phyloP scores from a whole-genome alignment of 208 protist genomes.

The Leishmania arabica region DNA sequence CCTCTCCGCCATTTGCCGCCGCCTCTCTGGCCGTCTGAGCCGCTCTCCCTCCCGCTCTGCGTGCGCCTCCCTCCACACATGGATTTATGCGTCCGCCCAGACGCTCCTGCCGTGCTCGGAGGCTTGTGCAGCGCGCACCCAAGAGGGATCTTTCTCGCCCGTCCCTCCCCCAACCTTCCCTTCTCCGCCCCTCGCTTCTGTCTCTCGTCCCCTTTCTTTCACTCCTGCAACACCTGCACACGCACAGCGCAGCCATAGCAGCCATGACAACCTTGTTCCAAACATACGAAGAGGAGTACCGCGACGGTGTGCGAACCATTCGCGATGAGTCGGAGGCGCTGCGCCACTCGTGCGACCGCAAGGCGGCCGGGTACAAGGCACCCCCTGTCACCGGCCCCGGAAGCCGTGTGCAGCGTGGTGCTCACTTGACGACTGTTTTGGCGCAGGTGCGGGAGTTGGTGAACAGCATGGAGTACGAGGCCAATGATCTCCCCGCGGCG shows the following conservation, averaged over 20 bases:
- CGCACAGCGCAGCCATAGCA: background rate
- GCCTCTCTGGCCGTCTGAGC: background rate
- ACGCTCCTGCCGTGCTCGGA: background rate
- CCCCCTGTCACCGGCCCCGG: constrained; percentile 55
- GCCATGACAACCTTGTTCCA: constrained; percentile 66
- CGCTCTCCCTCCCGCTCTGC: background rate
- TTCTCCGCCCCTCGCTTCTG: background rate
- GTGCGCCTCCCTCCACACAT: background rate
- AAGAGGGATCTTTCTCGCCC: background rate
- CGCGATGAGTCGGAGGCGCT: constrained; percentile 49
- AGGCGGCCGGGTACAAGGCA: constrained; percentile 39
- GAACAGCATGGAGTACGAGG: constrained; percentile 81
- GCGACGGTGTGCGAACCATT: constrained; percentile 46
- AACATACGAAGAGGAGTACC: constrained; percentile 78
- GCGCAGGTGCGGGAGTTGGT: constrained; percentile 56
- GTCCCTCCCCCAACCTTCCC: background rate
- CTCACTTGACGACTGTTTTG: constrained; percentile 35
- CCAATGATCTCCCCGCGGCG: constrained; percentile 51
- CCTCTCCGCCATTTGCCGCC: background rate
- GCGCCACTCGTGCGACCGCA: constrained; percentile 37
- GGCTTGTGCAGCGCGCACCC: background rate
- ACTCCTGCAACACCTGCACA: background rate
- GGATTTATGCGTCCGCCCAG: background rate
- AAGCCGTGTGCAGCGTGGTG: constrained; percentile 52
- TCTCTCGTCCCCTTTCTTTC: background rate